phyloP scores from a whole-genome alignment of 371 early-diverging fungal genomes.

The Mortierella sp. region DNA sequence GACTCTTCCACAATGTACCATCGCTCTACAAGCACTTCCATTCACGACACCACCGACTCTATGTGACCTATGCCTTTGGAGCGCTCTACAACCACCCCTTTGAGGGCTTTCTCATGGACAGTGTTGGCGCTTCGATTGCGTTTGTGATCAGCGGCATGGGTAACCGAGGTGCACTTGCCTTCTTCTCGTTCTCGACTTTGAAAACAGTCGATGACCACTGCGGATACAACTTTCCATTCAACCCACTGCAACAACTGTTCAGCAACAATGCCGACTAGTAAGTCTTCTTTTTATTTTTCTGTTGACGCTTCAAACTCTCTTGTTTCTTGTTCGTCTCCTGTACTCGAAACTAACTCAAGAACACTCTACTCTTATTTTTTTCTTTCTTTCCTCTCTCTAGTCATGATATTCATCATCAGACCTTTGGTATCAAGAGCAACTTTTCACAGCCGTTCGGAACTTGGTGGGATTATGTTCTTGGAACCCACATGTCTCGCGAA shows the following conservation, averaged over 20 bases:
- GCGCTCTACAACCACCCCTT: constrained; percentile 88
- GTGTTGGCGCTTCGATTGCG: constrained; percentile 73
- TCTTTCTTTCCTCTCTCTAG: no score
- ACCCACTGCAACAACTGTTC: constrained; percentile 72
- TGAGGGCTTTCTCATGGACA: constrained; percentile 82
- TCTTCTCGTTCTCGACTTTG: constrained; percentile 79
- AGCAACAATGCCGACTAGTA: constrained; percentile 75
- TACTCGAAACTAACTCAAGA: no score
- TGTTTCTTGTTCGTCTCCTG: no score
- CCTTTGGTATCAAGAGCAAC: constrained; percentile 73
- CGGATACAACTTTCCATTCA: constrained; percentile 82
- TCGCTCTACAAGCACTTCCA: constrained; percentile 80
- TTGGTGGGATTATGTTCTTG: constrained; percentile 77
- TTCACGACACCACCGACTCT: constrained; percentile 80
- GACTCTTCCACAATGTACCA: constrained; percentile 74
- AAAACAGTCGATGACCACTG: constrained; percentile 88
- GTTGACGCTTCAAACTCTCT: no score
- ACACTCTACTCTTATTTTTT: no score
- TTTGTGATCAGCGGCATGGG: constrained; percentile 76
- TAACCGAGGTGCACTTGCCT: constrained; percentile 69
- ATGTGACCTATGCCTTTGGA: constrained; percentile 82
- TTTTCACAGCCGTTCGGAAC: constrained; percentile 81
- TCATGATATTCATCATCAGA: constrained; percentile 77
- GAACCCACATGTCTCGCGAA: constrained; percentile 59
- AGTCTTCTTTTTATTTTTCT: no score